These are phyloP conservation scores for Amylostereum chailletii DNA, from an alignment of 1,284 basidiomycete species.

Conservation along the genomic window DNA sequence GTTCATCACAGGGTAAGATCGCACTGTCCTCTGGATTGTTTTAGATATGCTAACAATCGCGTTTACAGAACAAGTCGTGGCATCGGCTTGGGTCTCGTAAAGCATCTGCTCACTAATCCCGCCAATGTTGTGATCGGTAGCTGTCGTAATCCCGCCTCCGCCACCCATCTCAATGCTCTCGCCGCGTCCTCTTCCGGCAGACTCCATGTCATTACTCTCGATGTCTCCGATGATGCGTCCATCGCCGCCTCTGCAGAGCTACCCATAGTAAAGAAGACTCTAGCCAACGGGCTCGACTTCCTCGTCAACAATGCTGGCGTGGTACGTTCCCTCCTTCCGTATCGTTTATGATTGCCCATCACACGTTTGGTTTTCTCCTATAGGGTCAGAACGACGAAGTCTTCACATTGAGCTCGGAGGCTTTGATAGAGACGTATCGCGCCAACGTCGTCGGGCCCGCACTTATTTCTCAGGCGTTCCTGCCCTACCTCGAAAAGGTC, in stretches of 20 bases:
- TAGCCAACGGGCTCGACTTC: slow-evolving; percentile 18
- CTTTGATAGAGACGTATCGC: slow-evolving; percentile 8
- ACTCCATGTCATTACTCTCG: slow-evolving; percentile 19
- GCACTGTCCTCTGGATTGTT: neutral
- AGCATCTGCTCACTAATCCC: slow-evolving; percentile 14
- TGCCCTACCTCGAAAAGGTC: slow-evolving; percentile 16
- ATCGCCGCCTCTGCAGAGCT: slow-evolving; percentile 14
- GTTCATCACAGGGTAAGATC: slow-evolving; percentile 6
- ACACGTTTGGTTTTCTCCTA: neutral
- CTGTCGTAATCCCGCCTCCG: slow-evolving; percentile 18
- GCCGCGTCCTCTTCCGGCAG: slow-evolving; percentile 6
- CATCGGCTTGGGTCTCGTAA: slow-evolving; percentile 20
- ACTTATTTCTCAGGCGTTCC: slow-evolving; percentile 17
- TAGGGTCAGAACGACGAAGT: neutral
- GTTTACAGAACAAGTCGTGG: slow-evolving; percentile 19
- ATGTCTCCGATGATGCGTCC: slow-evolving; percentile 17
- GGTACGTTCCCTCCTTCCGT: slow-evolving; percentile 11
- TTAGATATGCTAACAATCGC: neutral
- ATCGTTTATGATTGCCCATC: neutral
- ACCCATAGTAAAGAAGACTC: slow-evolving; percentile 14
- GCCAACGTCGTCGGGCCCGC: slow-evolving; percentile 20
- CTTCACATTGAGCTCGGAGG: neutral
- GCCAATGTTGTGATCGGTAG: slow-evolving; percentile 20
- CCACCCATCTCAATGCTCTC: slow-evolving; percentile 12
- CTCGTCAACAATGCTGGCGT: slow-evolving; percentile 23